phyloP scores from a whole-genome alignment of 2,329 filamentous ascomycete species.

The Xylaria sp. region DNA sequence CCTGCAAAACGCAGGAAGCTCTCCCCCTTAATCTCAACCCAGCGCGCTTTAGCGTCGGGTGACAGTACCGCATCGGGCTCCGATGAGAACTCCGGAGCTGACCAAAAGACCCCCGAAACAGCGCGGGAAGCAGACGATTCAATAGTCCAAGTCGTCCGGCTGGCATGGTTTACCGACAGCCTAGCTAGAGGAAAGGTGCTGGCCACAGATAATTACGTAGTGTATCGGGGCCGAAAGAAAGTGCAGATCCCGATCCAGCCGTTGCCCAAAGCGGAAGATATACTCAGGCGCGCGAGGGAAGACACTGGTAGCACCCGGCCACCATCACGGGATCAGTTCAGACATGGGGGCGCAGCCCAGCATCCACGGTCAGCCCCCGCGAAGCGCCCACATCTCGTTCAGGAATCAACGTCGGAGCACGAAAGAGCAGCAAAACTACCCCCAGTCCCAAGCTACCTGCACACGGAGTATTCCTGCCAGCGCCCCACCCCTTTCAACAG shows the following conservation, averaged over 20 bases:
- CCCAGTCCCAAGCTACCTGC: constrained; percentile 73
- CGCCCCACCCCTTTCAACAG: constrained; percentile 75
- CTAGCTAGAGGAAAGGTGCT: constrained; percentile 58
- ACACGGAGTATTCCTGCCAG: constrained; percentile 80
- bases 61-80: constrained; percentile 49
- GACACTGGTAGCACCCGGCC: constrained; percentile 33
- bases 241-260: constrained; percentile 33
- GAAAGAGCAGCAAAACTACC: constrained; percentile 70
- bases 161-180: constrained; percentile 69
- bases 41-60: constrained; percentile 35
- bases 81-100: constrained; percentile 25
- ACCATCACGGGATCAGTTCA: constrained; percentile 29
- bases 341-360: constrained; percentile 23
- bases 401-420: constrained; percentile 82
- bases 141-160: constrained; percentile 65
- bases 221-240: constrained; percentile 63
- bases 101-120: not conserved
- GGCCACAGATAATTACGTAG: constrained; percentile 61
- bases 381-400: constrained; percentile 59
- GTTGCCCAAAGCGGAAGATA: constrained; percentile 40
- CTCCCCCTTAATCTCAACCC: constrained; percentile 44
- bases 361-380: constrained; percentile 50
- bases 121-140: constrained; percentile 29
- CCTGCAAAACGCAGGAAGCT: constrained; percentile 53
- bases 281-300: constrained; percentile 50